phyloP scores from a whole-genome alignment of 371 early-diverging fungal species.

The Mucor sp. region DNA sequence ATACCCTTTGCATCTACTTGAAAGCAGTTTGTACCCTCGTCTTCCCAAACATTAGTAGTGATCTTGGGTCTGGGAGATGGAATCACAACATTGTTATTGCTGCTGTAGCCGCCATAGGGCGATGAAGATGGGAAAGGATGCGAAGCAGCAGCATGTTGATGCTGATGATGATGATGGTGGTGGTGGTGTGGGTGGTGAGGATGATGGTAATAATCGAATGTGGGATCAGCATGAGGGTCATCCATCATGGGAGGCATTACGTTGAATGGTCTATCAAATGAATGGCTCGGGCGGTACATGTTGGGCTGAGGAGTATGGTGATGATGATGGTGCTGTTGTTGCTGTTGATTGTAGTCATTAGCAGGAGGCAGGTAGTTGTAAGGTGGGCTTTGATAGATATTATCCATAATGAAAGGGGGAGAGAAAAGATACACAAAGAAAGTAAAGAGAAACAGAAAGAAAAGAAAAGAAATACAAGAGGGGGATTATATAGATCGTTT shows the following conservation, averaged over 20 bases:
- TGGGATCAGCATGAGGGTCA: not conserved
- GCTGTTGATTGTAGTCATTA: not conserved
- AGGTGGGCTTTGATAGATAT: constrained; percentile 17
- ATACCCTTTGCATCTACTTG: constrained; percentile 80
- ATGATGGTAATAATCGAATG: not conserved
- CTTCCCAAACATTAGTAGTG: constrained; percentile 83
- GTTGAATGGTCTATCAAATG: not conserved
- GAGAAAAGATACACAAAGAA: constrained; percentile 4
- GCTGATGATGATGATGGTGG: not conserved
- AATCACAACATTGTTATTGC: constrained; percentile 4
- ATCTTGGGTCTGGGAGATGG: constrained; percentile 56
- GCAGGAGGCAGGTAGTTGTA: not conserved
- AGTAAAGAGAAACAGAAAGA: constrained; percentile 9
- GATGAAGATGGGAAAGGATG: not conserved
- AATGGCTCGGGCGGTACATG: not conserved
- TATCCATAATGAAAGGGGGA: constrained; percentile 13
- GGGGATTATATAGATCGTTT: constrained; percentile 7
- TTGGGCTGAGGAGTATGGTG: constrained; percentile 5
- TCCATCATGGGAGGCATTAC: not conserved
- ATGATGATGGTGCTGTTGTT: constrained; percentile 7
- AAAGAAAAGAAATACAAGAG: not conserved
- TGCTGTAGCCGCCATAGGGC: not conserved
- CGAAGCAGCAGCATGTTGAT: not conserved
- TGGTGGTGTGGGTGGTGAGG: not conserved
- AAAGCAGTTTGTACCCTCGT: constrained; percentile 77